A percentile compares a stretch with the other conserved stretches of the same genome.
phyloP scores from a whole-genome alignment of 2,329 filamentous ascomycete genomes.

The Diaporthe citriasiana region DNA sequence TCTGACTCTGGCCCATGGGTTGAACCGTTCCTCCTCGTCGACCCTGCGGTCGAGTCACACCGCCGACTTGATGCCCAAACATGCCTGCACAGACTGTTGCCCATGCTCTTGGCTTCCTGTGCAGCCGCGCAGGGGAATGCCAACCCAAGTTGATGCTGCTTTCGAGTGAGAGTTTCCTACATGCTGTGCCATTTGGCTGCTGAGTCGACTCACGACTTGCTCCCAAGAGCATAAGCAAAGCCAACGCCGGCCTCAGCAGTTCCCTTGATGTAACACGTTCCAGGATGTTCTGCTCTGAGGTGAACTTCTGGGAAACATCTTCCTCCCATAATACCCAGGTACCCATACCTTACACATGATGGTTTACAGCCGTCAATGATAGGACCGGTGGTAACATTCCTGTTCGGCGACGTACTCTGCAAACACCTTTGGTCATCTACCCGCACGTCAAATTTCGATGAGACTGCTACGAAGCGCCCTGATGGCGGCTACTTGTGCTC shows the following conservation, averaged over 20 bases:
- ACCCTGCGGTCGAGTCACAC: constrained; percentile 2
- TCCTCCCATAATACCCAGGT: not conserved
- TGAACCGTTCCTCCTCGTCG: not conserved
- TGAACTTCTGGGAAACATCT: not conserved
- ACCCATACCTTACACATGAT: not conserved
- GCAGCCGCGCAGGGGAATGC: constrained; percentile 2
- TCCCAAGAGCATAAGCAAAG: not conserved
- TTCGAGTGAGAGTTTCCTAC: constrained; percentile 4
- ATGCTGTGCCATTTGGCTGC: not conserved
- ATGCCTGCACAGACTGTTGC: constrained; percentile 6
- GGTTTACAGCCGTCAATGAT: not conserved
- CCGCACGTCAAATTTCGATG: constrained; percentile 12
- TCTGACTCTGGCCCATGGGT: constrained; percentile 11
- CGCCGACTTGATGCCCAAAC: constrained; percentile 12
- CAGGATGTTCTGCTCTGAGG: constrained; percentile 2
- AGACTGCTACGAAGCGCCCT: not conserved
- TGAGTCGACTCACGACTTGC: not conserved
- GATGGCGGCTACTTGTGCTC: constrained; percentile 15
- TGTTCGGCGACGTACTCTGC: constrained; percentile 17
- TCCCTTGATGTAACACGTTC: constrained; percentile 10
- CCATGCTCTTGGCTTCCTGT: constrained; percentile 4
- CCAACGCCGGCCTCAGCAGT: not conserved
- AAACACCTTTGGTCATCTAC: not conserved
- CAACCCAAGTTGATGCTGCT: constrained; percentile 8
- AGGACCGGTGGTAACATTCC: not conserved